Conservation (phyloP, 2,329 filamentous ascomycete species). For the Triangularia verruculosa region DNA sequence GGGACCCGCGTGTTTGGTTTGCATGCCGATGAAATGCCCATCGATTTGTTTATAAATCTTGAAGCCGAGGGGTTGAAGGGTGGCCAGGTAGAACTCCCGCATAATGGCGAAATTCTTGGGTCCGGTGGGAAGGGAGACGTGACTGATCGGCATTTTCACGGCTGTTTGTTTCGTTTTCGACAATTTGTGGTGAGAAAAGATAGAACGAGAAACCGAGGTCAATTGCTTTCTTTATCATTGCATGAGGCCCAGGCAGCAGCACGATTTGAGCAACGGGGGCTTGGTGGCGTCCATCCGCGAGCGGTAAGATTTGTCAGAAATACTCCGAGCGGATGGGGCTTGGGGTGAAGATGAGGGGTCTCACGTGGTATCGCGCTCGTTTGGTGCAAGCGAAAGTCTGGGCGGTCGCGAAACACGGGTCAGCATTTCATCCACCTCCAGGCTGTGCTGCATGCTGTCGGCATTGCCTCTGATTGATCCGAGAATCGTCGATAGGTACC, state of each 20-base stretch:
- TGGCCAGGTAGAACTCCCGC: constrained; percentile 23
- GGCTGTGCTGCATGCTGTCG: not conserved
- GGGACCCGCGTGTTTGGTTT: constrained; percentile 4
- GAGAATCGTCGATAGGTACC: too few relatives aligned
- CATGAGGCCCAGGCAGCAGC: not conserved
- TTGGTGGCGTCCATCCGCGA: too few relatives aligned
- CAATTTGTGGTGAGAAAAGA: not conserved
- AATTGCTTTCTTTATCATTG: not conserved
- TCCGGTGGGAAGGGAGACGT: constrained; percentile 20
- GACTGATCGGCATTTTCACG: constrained; percentile 18
- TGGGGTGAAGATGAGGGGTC: not conserved
- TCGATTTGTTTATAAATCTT: constrained; percentile 17
- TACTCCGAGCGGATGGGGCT: not conserved
- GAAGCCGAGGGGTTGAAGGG: constrained; percentile 22
- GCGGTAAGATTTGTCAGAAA: not conserved
- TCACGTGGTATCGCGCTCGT: not conserved
- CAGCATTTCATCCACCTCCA: not conserved
- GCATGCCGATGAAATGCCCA: constrained; percentile 14
- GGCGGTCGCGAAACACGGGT: not conserved
- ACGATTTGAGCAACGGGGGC: not conserved
- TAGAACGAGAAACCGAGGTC: not conserved
- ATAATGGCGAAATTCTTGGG: constrained; percentile 17
- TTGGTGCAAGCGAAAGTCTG: not conserved
- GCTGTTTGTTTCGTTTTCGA: not conserved
- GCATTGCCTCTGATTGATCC: not conserved